Conservation (phyloP, 1,284 basidiomycete genomes). For the Ganoderma leucocontextum region DNA sequence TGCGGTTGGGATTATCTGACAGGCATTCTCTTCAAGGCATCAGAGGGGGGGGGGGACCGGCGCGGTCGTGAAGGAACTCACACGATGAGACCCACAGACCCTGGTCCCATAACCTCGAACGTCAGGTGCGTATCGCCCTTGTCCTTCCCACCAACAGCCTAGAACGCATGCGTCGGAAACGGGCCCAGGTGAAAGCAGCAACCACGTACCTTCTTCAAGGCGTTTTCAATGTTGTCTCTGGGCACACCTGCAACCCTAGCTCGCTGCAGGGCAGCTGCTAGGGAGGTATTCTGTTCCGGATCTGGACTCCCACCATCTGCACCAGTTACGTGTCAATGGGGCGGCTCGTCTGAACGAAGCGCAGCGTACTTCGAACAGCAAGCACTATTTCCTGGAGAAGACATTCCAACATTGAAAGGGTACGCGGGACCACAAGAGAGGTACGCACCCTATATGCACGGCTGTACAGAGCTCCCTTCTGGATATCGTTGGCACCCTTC, state of each 20-base stretch:
- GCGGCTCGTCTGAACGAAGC: neutral
- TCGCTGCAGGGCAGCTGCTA: conserved; percentile 68
- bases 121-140: conserved; percentile 59
- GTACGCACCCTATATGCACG: conserved; percentile 66
- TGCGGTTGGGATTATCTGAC: conserved; percentile 79
- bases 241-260: conserved; percentile 76
- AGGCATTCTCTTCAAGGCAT: conserved; percentile 70
- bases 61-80: conserved; percentile 47
- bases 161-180: conserved; percentile 9
- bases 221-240: conserved; percentile 79
- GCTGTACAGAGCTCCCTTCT: conserved; percentile 68
- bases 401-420: conserved; percentile 17
- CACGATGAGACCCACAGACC: conserved; percentile 81
- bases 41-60: conserved; percentile 25
- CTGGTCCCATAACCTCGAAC: conserved; percentile 79
- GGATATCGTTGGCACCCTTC: conserved; percentile 78
- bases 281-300: conserved; percentile 67
- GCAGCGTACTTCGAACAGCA: conserved; percentile 67
- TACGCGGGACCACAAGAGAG: neutral
- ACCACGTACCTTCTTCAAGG: conserved; percentile 66
- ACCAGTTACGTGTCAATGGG: conserved; percentile 6
- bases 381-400: conserved; percentile 69
- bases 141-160: conserved; percentile 63
- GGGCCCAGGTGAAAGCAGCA: neutral
- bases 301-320: conserved; percentile 72